Evolutionary conservation across 805 yeast genomes (phyloP).

Genomic region (Pichia thaimueangensis): DNA sequence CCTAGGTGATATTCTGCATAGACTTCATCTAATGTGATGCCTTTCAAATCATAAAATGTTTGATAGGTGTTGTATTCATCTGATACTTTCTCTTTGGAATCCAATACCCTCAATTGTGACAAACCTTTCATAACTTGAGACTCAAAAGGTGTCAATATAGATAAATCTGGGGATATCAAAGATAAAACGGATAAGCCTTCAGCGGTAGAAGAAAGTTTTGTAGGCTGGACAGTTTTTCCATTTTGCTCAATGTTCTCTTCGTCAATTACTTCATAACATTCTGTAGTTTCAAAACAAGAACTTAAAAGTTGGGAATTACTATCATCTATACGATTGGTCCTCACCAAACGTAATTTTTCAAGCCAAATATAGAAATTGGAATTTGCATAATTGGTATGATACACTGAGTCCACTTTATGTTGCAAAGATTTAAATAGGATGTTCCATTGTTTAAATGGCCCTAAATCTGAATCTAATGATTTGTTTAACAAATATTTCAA

Average conservation of each 20-base stretch:
- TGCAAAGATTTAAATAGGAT: constrained; percentile 10
- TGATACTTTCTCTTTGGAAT: constrained; percentile 1
- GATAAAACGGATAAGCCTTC: background rate
- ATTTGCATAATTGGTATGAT: background rate
- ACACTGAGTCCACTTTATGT: constrained; percentile 7
- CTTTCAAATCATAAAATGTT: constrained; percentile 1
- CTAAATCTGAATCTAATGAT: background rate
- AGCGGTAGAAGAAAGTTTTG: background rate
- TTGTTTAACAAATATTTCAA: constrained; percentile 9
- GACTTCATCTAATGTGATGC: background rate
- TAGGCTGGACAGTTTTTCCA: too few relatives aligned
- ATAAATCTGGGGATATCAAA: constrained; percentile 10
- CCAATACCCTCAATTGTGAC: constrained; percentile 1
- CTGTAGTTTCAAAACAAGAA: background rate
- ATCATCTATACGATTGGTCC: background rate
- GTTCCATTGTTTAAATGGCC: constrained; percentile 10
- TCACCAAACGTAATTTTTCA: constrained; percentile 3
- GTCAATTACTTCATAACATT: background rate
- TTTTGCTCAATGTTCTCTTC: background rate
- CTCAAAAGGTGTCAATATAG: constrained; percentile 12
- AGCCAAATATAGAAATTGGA: background rate
- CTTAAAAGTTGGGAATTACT: background rate
- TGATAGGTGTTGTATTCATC: background rate
- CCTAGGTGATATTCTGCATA: constrained; percentile 6
- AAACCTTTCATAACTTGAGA: constrained; percentile 2